A percentile compares a stretch with the other conserved stretches of the same genome.
phyloP scores from a whole-genome alignment of 202 grass and related monocot species.

The Saccharum hybrid region DNA sequence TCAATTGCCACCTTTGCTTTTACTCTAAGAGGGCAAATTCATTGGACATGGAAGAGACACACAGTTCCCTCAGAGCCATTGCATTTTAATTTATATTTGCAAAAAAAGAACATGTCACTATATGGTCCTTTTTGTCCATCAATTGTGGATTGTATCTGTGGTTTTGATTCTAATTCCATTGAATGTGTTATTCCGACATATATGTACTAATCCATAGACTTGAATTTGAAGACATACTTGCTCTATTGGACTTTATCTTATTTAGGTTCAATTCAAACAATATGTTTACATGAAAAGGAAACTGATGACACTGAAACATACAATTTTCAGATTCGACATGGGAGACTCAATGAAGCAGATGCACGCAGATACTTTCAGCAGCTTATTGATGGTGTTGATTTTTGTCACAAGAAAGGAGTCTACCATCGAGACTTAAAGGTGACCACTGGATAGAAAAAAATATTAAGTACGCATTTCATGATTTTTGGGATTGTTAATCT shows the following conservation, averaged over 20 bases:
- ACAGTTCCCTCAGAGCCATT: neutral
- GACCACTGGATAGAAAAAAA: slow-evolving; percentile 5
- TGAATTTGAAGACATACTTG: slow-evolving; percentile 5
- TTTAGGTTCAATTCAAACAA: neutral
- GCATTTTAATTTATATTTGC: neutral
- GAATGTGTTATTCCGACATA: neutral
- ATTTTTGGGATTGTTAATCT: slow-evolving; percentile 37
- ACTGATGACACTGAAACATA: slow-evolving; percentile 19
- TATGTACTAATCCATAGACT: neutral
- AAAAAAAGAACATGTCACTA: slow-evolving; percentile 4
- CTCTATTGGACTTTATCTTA: slow-evolving; percentile 22
- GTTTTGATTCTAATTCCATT: slow-evolving; percentile 20
- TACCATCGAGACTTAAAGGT: slow-evolving; percentile 98
- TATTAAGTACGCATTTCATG: slow-evolving; percentile 7
- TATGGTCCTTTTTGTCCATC: neutral
- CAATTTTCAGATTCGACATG: slow-evolving; percentile 73
- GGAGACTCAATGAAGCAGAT: slow-evolving; percentile 83
- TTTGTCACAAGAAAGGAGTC: slow-evolving; percentile 90
- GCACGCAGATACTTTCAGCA: slow-evolving; percentile 94
- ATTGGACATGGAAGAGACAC: slow-evolving; percentile 1
- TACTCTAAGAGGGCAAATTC: neutral
- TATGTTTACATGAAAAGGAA: slow-evolving; percentile 9
- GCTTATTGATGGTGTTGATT: slow-evolving; percentile 94
- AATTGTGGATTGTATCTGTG: neutral
- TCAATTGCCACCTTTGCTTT: neutral